Evolutionary conservation across 306 rosid genomes (phyloP), one percentile per base, ranked within the genome.

Genomic region (Trifolium repens): DNA sequence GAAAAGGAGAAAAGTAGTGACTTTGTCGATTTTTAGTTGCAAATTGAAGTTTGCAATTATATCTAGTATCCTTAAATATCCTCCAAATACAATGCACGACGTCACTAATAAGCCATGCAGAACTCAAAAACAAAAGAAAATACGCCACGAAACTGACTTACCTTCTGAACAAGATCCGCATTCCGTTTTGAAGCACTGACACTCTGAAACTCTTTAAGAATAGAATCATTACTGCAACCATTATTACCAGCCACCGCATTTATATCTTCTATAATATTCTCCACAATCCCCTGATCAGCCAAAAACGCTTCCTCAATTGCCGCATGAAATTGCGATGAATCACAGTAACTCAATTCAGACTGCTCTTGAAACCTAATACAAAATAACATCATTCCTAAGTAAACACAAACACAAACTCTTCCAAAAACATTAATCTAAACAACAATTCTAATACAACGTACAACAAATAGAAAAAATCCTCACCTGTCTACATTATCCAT

Each of bases 271-370:
- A 85, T 81, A 85, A 94, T 76, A 75, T 89, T 91, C 90, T 91
- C 98, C 2, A 90, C 91, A 82, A 85, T 90, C 16, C 98, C 98
- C 63, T 82, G 90, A 61, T 94, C 98, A 58, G 93, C 98, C 86
- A 94, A 83, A 84, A 87, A 85, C 5, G 96, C 98, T 80, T 94
- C 98, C 84, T 94, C 98, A 69, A 90, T 76, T 35, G 98, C 96
- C 77, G 71, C 81, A 85, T 87, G 91, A 82, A 94, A 90, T 69
- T 87, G 91, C 67, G 82, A 83, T 17, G 90, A 74, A 70, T 78
- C 78, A 84, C 80, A 86, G 80, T 72, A 74, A 66, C 87, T 82
- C 86, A 90, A 71, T 73, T 89, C 93, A 35, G 82, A 57, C 86
- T 94, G 98, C 61, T 76, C 93, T 82, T 87, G 96, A 79, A 94